phyloP scores from a whole-genome alignment of 208 protist genomes.

The Trypanosoma vivax region DNA sequence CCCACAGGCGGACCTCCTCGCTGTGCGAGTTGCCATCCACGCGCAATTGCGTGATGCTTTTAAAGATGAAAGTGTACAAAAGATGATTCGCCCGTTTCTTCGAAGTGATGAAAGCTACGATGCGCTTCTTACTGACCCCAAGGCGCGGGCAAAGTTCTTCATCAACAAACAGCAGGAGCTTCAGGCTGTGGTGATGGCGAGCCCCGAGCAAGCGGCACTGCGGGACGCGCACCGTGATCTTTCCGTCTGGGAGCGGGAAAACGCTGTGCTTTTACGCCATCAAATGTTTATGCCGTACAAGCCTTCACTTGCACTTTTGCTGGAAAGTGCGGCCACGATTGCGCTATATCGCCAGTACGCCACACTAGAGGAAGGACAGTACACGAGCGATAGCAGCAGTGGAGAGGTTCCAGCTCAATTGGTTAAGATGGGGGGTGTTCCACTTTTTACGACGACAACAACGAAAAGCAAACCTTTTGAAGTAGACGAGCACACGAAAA shows the following conservation, averaged over 20 bases:
- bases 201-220: slow-evolving; percentile 51
- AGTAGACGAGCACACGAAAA: slow-evolving; percentile 81
- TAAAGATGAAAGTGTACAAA: slow-evolving; percentile 42
- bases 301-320: slow-evolving; percentile 62
- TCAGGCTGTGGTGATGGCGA: slow-evolving; percentile 51
- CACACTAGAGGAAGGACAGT: slow-evolving; percentile 60
- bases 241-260: slow-evolving; percentile 68
- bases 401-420: slow-evolving; percentile 68
- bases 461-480: slow-evolving; percentile 34
- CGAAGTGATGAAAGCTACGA: slow-evolving; percentile 39
- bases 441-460: slow-evolving; percentile 60
- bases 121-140: slow-evolving; percentile 39
- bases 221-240: slow-evolving; percentile 72
- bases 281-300: slow-evolving; percentile 85
- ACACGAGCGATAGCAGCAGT: slow-evolving; percentile 74
- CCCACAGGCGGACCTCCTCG: slow-evolving; percentile 53
- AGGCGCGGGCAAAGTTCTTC: slow-evolving; percentile 70
- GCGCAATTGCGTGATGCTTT: slow-evolving; percentile 73
- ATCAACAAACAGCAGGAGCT: slow-evolving; percentile 63
- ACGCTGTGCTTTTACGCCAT: slow-evolving; percentile 74
- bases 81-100: slow-evolving; percentile 51
- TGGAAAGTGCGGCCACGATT: slow-evolving; percentile 74
- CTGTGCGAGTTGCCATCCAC: slow-evolving; percentile 66
- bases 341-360: slow-evolving; percentile 83
- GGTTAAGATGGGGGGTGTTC: slow-evolving; percentile 55